These are phyloP conservation scores for Xerocomus spinulosus DNA, from an alignment of 768 basidiomycete genomes.

Conservation along the genomic window DNA sequence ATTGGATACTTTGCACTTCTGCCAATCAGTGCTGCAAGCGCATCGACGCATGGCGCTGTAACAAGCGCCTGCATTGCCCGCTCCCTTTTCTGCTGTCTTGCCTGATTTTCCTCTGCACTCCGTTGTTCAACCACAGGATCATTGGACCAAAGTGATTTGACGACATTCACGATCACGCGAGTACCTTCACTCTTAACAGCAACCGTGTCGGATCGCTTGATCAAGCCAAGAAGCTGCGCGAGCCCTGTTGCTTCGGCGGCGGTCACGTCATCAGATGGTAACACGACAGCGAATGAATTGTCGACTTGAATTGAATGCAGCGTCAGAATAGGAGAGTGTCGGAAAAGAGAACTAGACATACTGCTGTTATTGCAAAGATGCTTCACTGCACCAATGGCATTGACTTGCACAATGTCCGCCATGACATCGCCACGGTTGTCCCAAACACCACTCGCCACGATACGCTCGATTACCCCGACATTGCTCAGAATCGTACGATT, in stretches of 20 bases:
- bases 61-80: slow-evolving; percentile 50
- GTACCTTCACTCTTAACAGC: slow-evolving; percentile 88
- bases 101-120: slow-evolving; percentile 32
- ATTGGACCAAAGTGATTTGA: slow-evolving; percentile 71
- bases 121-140: slow-evolving; percentile 33
- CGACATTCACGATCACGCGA: slow-evolving; percentile 79
- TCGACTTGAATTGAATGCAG: slow-evolving; percentile 29
- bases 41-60: slow-evolving; percentile 50
- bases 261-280: slow-evolving; percentile 35
- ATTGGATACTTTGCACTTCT: slow-evolving; percentile 78
- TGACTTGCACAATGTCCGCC: slow-evolving; percentile 82
- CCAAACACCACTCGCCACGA: slow-evolving; percentile 66
- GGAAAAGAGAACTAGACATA: slow-evolving; percentile 33
- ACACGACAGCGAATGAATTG: slow-evolving; percentile 49
- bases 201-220: slow-evolving; percentile 73
- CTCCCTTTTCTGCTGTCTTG: slow-evolving; percentile 47
- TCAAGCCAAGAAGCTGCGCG: slow-evolving; percentile 66
- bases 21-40: slow-evolving; percentile 67
- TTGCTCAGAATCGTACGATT: slow-evolving; percentile 60
- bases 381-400: slow-evolving; percentile 84
- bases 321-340: slow-evolving; percentile 29
- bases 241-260: slow-evolving; percentile 45
- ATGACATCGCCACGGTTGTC: slow-evolving; percentile 67
- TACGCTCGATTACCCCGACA: slow-evolving; percentile 56
- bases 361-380: slow-evolving; percentile 78